These are phyloP conservation scores for Stephania yunnanensis DNA, from an alignment of 164 flowering plant species.

Conservation along the genomic window DNA sequence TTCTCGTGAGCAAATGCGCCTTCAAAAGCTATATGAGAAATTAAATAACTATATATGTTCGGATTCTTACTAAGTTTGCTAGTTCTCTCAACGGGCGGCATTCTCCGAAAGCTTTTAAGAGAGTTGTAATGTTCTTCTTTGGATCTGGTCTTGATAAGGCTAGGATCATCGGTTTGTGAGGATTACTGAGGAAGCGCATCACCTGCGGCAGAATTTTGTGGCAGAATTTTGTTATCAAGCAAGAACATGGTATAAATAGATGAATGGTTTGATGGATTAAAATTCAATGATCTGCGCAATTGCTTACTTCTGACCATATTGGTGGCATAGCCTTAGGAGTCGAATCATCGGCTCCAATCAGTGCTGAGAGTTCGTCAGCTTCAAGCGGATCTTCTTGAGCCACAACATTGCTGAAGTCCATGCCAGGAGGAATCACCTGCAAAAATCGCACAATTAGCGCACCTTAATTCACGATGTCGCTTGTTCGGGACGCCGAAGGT, in stretches of 20 bases:
- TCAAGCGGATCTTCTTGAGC: slow-evolving; percentile 68
- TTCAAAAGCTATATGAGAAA: not conserved
- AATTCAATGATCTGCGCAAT: not conserved
- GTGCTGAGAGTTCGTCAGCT: slow-evolving; percentile 58
- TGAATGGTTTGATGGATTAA: not conserved
- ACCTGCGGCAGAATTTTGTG: slow-evolving; percentile 36
- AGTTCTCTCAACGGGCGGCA: slow-evolving; percentile 82
- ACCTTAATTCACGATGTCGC: not conserved
- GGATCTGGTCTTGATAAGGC: slow-evolving; percentile 96
- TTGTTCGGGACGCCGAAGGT: no score
- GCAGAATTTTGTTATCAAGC: not conserved
- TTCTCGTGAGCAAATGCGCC: not conserved
- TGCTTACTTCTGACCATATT: slow-evolving; percentile 84
- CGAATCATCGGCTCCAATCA: slow-evolving; percentile 50
- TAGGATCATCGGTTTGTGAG: slow-evolving; percentile 91
- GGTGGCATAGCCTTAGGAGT: slow-evolving; percentile 73
- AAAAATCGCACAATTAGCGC: not conserved
- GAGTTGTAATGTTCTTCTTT: slow-evolving; percentile 87
- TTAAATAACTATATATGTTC: not conserved
- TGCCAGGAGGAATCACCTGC: slow-evolving; percentile 98
- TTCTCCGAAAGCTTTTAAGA: slow-evolving; percentile 92
- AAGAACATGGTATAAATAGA: not conserved
- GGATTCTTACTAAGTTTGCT: slow-evolving; percentile 76
- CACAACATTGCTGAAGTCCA: slow-evolving; percentile 86
- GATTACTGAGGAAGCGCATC: slow-evolving; percentile 88